A percentile compares a stretch with the other conserved stretches of the same genome.
Evolutionary conservation across 805 yeast genomes (phyloP).

Genomic region (Cyberlindnera mycetangii): DNA sequence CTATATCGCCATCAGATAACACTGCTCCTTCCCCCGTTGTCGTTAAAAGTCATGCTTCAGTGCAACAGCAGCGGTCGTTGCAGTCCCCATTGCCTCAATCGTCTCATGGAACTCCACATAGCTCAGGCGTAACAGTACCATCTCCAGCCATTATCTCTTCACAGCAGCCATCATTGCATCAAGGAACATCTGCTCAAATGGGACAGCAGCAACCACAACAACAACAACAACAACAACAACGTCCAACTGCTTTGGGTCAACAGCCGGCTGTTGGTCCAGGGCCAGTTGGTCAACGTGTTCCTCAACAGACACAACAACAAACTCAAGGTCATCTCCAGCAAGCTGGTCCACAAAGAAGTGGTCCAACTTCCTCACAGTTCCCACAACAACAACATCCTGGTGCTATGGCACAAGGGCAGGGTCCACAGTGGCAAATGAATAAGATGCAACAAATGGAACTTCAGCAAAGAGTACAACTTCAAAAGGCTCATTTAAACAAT

Average conservation of each 20-base stretch:
- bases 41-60: background rate
- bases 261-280: conserved; percentile 10
- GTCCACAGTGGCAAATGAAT: conserved; percentile 17
- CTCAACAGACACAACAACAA: conserved; percentile 8
- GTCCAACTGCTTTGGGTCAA: conserved; percentile 12
- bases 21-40: conserved; percentile 4
- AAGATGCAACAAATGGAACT: conserved; percentile 24
- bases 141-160: conserved; percentile 15
- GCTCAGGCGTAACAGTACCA: conserved; percentile 13
- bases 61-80: conserved; percentile 11
- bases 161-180: background rate
- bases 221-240: conserved; percentile 5
- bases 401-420: background rate
- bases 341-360: background rate
- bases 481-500: conserved; percentile 22
- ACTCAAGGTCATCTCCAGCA: conserved; percentile 7
- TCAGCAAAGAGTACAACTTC: conserved; percentile 26
- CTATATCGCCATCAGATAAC: conserved; percentile 8
- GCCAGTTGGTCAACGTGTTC: conserved; percentile 1
- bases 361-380: conserved; percentile 8
- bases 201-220: conserved; percentile 3
- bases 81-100: conserved; percentile 27
- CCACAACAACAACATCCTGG: conserved; percentile 7
- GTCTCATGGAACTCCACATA: conserved; percentile 17
- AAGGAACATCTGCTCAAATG: conserved; percentile 1